Percentiles rank a stretch among this genome's conserved stretches.
Conservation (phyloP, 345 rosid genomes). For the Gynandropsis gynandra region DNA sequence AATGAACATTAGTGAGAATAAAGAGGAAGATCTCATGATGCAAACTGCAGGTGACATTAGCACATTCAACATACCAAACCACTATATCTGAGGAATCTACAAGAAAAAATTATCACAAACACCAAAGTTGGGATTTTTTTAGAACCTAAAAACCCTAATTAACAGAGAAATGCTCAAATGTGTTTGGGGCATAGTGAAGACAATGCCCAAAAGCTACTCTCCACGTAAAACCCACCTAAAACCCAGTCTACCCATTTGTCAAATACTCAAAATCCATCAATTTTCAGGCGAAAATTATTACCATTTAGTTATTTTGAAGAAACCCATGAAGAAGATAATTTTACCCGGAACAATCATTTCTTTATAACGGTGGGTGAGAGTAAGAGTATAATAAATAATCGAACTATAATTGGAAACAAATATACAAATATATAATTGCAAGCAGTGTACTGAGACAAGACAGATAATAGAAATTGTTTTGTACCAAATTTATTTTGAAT, state of each 20-base stretch:
- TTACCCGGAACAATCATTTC: too few relatives aligned
- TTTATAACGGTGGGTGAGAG: too few relatives aligned
- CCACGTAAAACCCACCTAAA: neutral
- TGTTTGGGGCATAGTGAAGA: too few relatives aligned
- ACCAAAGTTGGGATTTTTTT: neutral
- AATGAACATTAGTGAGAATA: constrained; percentile 32
- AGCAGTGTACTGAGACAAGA: too few relatives aligned
- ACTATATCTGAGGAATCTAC: constrained; percentile 40
- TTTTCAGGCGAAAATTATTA: too few relatives aligned
- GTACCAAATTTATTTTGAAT: too few relatives aligned
- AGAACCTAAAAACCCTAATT: constrained; percentile 8
- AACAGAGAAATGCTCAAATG: constrained; percentile 5
- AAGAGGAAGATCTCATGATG: constrained; percentile 26
- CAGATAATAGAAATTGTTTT: too few relatives aligned
- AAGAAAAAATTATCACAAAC: constrained; percentile 25
- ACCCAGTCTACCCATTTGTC: constrained; percentile 1
- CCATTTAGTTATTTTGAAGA: too few relatives aligned
- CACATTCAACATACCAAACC: constrained; percentile 32
- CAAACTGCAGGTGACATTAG: constrained; percentile 39
- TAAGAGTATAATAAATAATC: too few relatives aligned
- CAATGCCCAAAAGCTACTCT: too few relatives aligned
- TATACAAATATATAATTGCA: too few relatives aligned
- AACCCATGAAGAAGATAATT: neutral
- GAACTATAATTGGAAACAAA: too few relatives aligned
- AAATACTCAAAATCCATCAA: neutral